A percentile compares a stretch with the other conserved stretches of the same genome.
Evolutionary conservation across 495 filamentous ascomycete species (phyloP).

Genomic region (Penicillium angulare): DNA sequence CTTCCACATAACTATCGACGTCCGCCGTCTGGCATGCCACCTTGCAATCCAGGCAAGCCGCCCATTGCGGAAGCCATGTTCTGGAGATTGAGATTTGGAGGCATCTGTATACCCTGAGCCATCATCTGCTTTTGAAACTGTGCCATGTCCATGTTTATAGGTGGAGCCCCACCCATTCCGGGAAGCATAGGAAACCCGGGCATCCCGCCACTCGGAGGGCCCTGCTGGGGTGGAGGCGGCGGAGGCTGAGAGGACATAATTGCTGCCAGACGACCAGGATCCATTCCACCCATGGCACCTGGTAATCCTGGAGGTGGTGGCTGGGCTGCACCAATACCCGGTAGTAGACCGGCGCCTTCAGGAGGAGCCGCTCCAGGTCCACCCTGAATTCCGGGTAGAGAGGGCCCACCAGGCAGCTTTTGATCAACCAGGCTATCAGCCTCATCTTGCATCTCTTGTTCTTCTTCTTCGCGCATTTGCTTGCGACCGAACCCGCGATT

Average conservation of each 20-base stretch:
- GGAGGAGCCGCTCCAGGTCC: slow-evolving; percentile 31
- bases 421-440: slow-evolving; percentile 93
- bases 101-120: slow-evolving; percentile 39
- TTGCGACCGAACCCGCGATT: slow-evolving; percentile 74
- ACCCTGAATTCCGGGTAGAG: slow-evolving; percentile 54
- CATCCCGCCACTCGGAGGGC: slow-evolving; percentile 13
- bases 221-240: slow-evolving; percentile 19
- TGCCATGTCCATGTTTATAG: slow-evolving; percentile 64
- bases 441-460: slow-evolving; percentile 90
- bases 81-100: slow-evolving; percentile 39
- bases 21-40: slow-evolving; percentile 31
- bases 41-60: slow-evolving; percentile 48
- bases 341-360: slow-evolving; percentile 40
- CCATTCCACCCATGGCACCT: slow-evolving; percentile 53
- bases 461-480: slow-evolving; percentile 86
- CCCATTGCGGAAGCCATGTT: slow-evolving; percentile 43
- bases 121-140: slow-evolving; percentile 57
- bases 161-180: slow-evolving; percentile 39
- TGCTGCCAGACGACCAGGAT: slow-evolving; percentile 47
- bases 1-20: slow-evolving; percentile 24
- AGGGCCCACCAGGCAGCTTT: slow-evolving; percentile 57
- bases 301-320: slow-evolving; percentile 50
- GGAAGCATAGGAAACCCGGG: slow-evolving; percentile 47
- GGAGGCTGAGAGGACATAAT: slow-evolving; percentile 42
- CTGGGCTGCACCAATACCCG: slow-evolving; percentile 48